Evolutionary conservation across 1,284 basidiomycete genomes (phyloP).

Genomic region (Tranzscheliella williamsii): DNA sequence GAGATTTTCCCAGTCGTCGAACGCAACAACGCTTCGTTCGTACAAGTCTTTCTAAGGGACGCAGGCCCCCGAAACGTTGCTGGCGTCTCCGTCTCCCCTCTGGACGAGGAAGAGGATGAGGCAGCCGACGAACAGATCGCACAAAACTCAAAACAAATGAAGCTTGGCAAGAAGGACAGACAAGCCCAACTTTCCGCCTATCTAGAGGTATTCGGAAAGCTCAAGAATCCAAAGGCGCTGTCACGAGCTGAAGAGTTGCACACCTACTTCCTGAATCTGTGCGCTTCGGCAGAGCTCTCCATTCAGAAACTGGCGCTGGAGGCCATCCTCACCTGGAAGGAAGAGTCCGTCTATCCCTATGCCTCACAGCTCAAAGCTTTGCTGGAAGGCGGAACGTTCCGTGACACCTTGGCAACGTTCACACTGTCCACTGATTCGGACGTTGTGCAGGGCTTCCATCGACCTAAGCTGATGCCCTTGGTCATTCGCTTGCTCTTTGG

Average conservation of each 20-base stretch:
- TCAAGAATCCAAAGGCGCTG: conserved; percentile 86
- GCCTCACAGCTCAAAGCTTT: conserved; percentile 73
- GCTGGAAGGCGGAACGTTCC: conserved; percentile 83
- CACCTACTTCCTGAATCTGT: conserved; percentile 72
- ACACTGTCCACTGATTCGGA: conserved; percentile 58
- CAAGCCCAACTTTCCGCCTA: conserved; percentile 63
- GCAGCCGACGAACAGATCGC: conserved; percentile 3
- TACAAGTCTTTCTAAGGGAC: conserved; percentile 44
- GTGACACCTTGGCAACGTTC: conserved; percentile 81
- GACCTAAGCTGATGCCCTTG: conserved; percentile 74
- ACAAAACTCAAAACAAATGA: conserved; percentile 2
- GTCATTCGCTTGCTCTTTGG: conserved; percentile 83
- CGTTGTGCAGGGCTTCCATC: conserved; percentile 69
- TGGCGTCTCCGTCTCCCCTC: conserved; percentile 22
- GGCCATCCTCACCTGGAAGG: conserved; percentile 84
- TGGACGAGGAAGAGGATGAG: conserved; percentile 22
- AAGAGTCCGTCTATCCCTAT: conserved; percentile 70
- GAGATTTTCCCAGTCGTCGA: conserved; percentile 37
- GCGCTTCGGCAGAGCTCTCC: conserved; percentile 80
- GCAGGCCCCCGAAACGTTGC: conserved; percentile 38
- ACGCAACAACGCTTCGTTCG: conserved; percentile 44
- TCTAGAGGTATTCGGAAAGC: conserved; percentile 83
- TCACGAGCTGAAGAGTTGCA: conserved; percentile 73
- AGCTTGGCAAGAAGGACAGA: conserved; percentile 31
- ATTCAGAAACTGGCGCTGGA: conserved; percentile 78